Percentiles rank a stretch among this genome's conserved stretches.
Conservation (phyloP, 495 filamentous ascomycete genomes). For the Parathielavia appendiculata region DNA sequence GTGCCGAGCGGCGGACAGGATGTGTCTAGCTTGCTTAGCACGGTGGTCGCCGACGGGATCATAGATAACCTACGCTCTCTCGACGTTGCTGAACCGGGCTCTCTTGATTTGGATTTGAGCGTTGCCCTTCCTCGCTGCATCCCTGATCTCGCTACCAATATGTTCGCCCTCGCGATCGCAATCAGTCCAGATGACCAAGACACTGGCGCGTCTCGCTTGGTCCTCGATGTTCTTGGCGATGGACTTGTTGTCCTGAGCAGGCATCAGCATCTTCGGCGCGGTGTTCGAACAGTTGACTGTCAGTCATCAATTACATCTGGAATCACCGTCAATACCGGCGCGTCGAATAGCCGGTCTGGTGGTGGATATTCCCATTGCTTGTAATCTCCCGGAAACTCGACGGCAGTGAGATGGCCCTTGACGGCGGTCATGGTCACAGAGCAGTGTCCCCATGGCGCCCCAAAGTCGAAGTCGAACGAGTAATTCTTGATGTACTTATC, state of each 20-base stretch:
- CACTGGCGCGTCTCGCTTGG: constrained; percentile 63
- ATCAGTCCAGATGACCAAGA: constrained; percentile 96
- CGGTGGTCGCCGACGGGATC: neutral
- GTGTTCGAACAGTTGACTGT: neutral
- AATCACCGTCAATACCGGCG: constrained; percentile 61
- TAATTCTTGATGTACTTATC: constrained; percentile 90
- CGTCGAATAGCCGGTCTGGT: constrained; percentile 76
- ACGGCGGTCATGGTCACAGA: constrained; percentile 90
- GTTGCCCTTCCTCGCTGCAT: constrained; percentile 72
- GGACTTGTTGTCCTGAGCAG: constrained; percentile 62
- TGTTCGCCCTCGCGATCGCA: constrained; percentile 97
- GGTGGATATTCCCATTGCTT: constrained; percentile 75
- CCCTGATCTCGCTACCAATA: constrained; percentile 88
- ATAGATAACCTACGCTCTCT: constrained; percentile 63
- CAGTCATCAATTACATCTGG: constrained; percentile 48
- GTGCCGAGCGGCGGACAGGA: constrained; percentile 73
- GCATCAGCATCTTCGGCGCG: constrained; percentile 12
- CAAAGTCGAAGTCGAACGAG: constrained; percentile 82
- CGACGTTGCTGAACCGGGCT: constrained; percentile 92
- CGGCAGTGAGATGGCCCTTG: constrained; percentile 70
- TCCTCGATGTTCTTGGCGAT: constrained; percentile 80
- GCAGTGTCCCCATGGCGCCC: constrained; percentile 71
- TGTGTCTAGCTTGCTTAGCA: constrained; percentile 52
- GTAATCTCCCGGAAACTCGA: constrained; percentile 66
- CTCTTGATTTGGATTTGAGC: constrained; percentile 69